Evolutionary conservation across 352 stramenopile genomes (phyloP).

Genomic region (Phytophthora citricola): DNA sequence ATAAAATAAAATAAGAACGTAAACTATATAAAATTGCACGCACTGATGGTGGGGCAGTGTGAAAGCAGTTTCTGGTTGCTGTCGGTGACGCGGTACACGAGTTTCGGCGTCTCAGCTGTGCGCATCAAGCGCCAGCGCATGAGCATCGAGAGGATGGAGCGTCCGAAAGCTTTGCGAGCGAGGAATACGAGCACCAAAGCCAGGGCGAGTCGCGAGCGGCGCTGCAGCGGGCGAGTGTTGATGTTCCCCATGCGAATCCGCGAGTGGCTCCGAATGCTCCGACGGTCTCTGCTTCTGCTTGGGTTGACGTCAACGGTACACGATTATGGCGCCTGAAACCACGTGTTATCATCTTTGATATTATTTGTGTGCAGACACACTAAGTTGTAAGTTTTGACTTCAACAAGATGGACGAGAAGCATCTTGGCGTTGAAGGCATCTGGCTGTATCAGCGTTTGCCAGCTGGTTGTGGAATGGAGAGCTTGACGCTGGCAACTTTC

Average conservation of each 20-base stretch:
- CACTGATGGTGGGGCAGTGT: constrained; percentile 57
- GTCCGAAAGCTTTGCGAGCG: constrained; percentile 19
- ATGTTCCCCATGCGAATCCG: constrained; percentile 29
- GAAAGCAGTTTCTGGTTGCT: constrained; percentile 52
- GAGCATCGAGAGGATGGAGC: constrained; percentile 18
- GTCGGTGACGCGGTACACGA: constrained; percentile 49
- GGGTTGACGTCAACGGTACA: constrained; percentile 32
- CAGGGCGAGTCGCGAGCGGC: constrained; percentile 15
- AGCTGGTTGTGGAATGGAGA: constrained; percentile 20
- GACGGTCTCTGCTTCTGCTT: constrained; percentile 2
- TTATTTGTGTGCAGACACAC: constrained; percentile 44
- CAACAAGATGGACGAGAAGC: constrained; percentile 4
- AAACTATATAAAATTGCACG: constrained; percentile 4
- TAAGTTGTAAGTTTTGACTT: constrained; percentile 39
- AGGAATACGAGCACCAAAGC: constrained; percentile 21
- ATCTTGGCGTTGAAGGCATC: neutral
- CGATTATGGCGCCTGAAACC: neutral
- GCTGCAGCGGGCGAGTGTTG: constrained; percentile 13
- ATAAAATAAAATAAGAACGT: neutral
- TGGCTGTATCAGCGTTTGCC: constrained; percentile 1
- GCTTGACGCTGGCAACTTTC: constrained; percentile 1
- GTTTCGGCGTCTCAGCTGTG: constrained; percentile 39
- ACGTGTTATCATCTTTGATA: constrained; percentile 44
- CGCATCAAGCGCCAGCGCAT: constrained; percentile 36
- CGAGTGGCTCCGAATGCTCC: constrained; percentile 21